A percentile compares a stretch with the other conserved stretches of the same genome.
phyloP scores from a whole-genome alignment of 306 rosid species.

The Sphenostylis stenocarpa region DNA sequence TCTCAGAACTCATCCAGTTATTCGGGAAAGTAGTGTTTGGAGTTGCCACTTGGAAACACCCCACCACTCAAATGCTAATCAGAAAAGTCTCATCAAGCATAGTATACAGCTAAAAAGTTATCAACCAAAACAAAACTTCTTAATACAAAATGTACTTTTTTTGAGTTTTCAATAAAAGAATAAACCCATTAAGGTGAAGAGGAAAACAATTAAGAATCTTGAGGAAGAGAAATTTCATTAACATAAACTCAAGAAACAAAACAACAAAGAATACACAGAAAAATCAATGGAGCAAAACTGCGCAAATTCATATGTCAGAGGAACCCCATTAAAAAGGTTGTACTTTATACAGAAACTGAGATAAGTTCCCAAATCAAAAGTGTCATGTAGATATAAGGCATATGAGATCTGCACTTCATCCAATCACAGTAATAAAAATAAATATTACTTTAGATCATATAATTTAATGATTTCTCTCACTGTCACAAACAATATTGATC shows the following conservation, averaged over 20 bases:
- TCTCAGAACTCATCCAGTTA: neutral
- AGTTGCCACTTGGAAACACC: neutral
- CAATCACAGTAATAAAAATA: neutral
- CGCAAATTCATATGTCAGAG: neutral
- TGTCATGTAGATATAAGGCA: neutral
- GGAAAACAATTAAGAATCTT: neutral
- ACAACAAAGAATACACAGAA: neutral
- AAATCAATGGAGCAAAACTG: neutral
- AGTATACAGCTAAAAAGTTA: neutral
- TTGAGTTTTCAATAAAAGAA: neutral
- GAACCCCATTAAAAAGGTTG: neutral
- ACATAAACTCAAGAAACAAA: neutral
- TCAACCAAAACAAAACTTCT: neutral
- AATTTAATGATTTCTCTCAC: neutral
- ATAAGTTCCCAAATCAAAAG: neutral
- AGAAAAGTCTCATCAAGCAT: neutral
- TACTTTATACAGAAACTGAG: neutral
- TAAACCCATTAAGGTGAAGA: neutral
- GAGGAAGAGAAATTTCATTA: neutral
- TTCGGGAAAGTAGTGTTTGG: neutral
- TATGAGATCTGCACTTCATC: neutral
- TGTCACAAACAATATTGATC: neutral
- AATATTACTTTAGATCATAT: neutral
- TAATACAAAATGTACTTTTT: neutral
- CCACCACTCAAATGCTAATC: neutral